Percentiles rank a stretch among this genome's conserved stretches.
These are phyloP conservation scores for Trichoderma virens DNA, from an alignment of 495 filamentous ascomycete genomes.

Conservation along the genomic window DNA sequence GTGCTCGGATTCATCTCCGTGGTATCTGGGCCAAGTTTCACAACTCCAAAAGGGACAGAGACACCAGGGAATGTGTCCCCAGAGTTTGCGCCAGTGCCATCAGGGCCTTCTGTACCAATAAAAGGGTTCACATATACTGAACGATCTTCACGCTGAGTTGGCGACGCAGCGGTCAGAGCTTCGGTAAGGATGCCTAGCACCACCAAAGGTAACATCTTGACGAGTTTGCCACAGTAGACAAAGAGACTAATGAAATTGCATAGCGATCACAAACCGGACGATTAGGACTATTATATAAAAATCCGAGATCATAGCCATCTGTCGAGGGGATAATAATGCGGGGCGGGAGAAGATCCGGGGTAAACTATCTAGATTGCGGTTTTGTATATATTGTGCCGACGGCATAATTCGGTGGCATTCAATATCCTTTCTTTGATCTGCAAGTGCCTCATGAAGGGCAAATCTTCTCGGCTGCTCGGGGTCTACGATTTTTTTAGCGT, in stretches of 20 bases:
- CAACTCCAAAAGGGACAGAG: constrained; percentile 59
- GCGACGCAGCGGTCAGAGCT: background rate
- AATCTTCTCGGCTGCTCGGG: too few species aligned
- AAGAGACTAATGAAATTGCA: background rate
- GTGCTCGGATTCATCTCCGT: constrained; percentile 30
- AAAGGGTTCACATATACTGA: constrained; percentile 7
- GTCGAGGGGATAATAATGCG: background rate
- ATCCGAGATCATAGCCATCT: background rate
- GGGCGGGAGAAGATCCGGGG: background rate
- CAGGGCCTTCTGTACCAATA: background rate
- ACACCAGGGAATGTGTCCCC: constrained; percentile 68
- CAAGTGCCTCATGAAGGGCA: too few species aligned
- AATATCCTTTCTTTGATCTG: background rate
- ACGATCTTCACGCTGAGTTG: background rate
- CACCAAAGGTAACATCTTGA: background rate
- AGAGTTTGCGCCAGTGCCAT: background rate
- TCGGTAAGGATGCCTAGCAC: background rate
- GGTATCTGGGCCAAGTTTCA: constrained; percentile 62
- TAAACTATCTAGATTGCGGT: background rate
- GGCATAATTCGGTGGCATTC: background rate
- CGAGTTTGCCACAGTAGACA: background rate
- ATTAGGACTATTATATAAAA: background rate
- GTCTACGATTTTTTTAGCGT: too few species aligned
- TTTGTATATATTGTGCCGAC: background rate
- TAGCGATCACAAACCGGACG: background rate